Evolutionary conservation across 257 asterid genomes (phyloP).

Genomic region (Fraxinus americana): DNA sequence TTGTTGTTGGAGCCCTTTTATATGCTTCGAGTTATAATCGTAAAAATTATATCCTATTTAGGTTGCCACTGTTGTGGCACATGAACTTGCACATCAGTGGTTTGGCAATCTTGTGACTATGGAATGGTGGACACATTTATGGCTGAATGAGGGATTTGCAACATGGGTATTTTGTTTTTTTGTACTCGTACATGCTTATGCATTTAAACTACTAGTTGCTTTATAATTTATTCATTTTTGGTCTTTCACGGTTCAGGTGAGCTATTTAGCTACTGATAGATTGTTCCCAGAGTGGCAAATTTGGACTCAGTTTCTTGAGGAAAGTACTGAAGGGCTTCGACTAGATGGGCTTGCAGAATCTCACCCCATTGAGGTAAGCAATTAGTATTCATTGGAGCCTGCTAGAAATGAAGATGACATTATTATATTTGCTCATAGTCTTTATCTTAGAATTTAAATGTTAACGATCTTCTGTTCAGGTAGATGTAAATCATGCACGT

Average conservation of each 20-base stretch:
- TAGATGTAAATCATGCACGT: slow-evolving; percentile 81
- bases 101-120: slow-evolving; percentile 97
- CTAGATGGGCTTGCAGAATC: slow-evolving; percentile 94
- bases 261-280: slow-evolving; percentile 85
- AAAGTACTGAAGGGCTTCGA: slow-evolving; percentile 85
- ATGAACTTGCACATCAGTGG: slow-evolving; percentile 98
- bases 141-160: slow-evolving; percentile 97
- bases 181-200: background rate
- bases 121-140: slow-evolving; percentile 99
- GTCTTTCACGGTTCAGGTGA: slow-evolving; percentile 58
- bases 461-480: slow-evolving; percentile 50
- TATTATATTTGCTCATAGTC: background rate
- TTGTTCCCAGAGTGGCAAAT: slow-evolving; percentile 94
- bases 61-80: slow-evolving; percentile 98
- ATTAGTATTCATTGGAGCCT: background rate
- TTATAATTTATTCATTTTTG: slow-evolving; percentile 19
- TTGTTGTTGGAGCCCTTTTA: background rate
- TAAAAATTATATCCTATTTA: slow-evolving; percentile 33
- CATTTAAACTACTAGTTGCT: background rate
- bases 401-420: background rate
- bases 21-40: slow-evolving; percentile 16
- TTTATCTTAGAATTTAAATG: slow-evolving; percentile 24
- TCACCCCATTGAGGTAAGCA: slow-evolving; percentile 84
- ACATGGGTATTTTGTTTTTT: slow-evolving; percentile 66
- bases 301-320: slow-evolving; percentile 94